Conservation (phyloP, 768 basidiomycete species). For the Hypholoma fasciculare region DNA sequence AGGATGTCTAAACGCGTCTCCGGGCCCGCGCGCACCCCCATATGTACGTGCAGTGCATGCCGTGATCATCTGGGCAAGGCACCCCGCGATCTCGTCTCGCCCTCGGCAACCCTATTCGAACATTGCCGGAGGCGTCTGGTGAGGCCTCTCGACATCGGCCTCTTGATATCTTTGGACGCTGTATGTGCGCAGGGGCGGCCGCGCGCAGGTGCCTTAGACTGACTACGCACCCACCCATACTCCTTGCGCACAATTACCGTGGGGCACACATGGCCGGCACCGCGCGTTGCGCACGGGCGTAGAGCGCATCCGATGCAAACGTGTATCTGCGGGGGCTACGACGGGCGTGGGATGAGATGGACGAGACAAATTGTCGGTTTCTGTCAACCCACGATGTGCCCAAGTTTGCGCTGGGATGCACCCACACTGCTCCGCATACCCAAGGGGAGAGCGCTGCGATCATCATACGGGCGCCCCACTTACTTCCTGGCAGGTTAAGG, state of each 20-base stretch:
- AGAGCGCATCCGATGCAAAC: neutral
- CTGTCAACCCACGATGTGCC: neutral
- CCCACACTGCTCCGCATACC: too few species aligned
- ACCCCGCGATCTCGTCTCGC: too few species aligned
- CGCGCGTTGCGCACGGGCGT: neutral
- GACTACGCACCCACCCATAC: neutral
- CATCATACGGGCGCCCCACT: too few species aligned
- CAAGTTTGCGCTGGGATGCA: neutral
- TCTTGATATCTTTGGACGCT: neutral
- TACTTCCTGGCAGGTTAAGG: too few species aligned
- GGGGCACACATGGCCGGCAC: neutral
- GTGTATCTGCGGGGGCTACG: neutral
- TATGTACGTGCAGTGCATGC: neutral
- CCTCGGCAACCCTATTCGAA: too few species aligned
- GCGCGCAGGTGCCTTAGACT: neutral
- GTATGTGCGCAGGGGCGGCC: neutral
- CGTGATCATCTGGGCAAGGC: neutral
- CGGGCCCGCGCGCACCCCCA: neutral
- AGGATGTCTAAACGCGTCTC: neutral
- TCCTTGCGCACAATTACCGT: neutral
- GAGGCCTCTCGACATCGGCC: neutral
- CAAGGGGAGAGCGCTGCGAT: too few species aligned
- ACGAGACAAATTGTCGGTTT: neutral
- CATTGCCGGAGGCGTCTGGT: neutral
- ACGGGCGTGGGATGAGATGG: neutral